Conservation (phyloP, 1,284 basidiomycete species). For the Uromyces viciae-fabae region DNA sequence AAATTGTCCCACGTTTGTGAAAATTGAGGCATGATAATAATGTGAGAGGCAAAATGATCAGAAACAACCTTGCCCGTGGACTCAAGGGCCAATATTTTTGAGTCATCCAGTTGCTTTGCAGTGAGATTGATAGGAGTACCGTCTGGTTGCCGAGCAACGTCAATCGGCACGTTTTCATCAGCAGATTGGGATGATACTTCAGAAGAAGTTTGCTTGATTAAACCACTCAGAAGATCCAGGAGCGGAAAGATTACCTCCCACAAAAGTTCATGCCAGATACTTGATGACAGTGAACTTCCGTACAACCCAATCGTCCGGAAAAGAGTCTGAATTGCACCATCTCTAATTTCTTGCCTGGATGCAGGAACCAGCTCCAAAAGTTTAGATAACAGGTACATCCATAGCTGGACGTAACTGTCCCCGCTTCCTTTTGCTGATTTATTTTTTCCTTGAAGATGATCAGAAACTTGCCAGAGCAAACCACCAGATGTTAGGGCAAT, state of each 20-base stretch:
- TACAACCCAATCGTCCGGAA: constrained; percentile 92
- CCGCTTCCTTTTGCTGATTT: constrained; percentile 63
- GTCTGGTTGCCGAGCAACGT: constrained; percentile 35
- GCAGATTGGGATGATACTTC: constrained; percentile 5
- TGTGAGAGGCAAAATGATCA: constrained; percentile 70
- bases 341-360: constrained; percentile 76
- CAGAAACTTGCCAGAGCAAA: constrained; percentile 86
- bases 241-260: constrained; percentile 87
- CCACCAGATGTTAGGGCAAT: constrained; percentile 88
- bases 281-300: constrained; percentile 70
- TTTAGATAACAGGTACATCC: constrained; percentile 84
- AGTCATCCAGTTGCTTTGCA: constrained; percentile 70
- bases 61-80: constrained; percentile 79
- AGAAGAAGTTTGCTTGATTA: constrained; percentile 48
- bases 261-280: constrained; percentile 81
- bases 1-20: constrained; percentile 68
- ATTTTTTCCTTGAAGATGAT: constrained; percentile 69
- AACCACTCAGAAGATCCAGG: constrained; percentile 65
- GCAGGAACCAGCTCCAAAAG: constrained; percentile 79
- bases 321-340: constrained; percentile 88
- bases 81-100: constrained; percentile 76
- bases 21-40: constrained; percentile 69
- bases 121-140: constrained; percentile 47
- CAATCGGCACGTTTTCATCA: constrained; percentile 45
- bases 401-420: constrained; percentile 66